Evolutionary conservation across 164 flowering plant genomes (phyloP), one percentile per base, ranked within the genome.

Genomic region (Echeveria elegans): DNA sequence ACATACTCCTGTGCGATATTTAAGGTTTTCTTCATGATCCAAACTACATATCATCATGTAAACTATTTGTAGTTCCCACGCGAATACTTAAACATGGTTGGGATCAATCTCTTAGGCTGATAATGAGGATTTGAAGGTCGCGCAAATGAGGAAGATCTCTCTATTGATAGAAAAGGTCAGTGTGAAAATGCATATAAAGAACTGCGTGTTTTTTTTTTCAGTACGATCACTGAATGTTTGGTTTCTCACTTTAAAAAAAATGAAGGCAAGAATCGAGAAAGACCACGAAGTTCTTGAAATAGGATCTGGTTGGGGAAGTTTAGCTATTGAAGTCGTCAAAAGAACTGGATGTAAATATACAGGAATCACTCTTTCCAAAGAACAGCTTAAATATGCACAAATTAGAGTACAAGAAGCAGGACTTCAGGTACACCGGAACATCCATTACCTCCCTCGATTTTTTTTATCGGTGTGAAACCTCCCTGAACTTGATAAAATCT

Each of bases 231-330:
- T 52, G 37, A 32, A 66, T 67, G 12, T n/a, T 26, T 24, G 15
- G 8, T 16, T 15, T 24, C 19, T 32, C 29, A 40, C 16, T 34
- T 34, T 34, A 31, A 34, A 41, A 16, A 47, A 21, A 19, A 21
- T 37, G 0, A 52, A 89, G 97, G 95, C 95, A 63, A 86, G 84
- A 76, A 70, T 90, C 43, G 72, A 75, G 6, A 77, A 75, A 45
- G 72, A 78, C 19, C 93, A 94, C 66, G 89, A 89, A 68, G 74
- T 94, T 72, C 87, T 94, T 64, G 98, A 94, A 76, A 90, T 90
- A 70, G 97, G 97, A 5, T 86, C 86, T 72, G 95, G 98, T 40
- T 90, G 98, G 98, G 98, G 97, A 70, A 89, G 79, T 73, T 74
- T 94, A 56, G 97, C 98, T 47, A 82, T 90, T 50, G 97, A 94